These are phyloP conservation scores for Ceratocystis lukuohia DNA, from an alignment of 2,329 filamentous ascomycete species.

Conservation along the genomic window DNA sequence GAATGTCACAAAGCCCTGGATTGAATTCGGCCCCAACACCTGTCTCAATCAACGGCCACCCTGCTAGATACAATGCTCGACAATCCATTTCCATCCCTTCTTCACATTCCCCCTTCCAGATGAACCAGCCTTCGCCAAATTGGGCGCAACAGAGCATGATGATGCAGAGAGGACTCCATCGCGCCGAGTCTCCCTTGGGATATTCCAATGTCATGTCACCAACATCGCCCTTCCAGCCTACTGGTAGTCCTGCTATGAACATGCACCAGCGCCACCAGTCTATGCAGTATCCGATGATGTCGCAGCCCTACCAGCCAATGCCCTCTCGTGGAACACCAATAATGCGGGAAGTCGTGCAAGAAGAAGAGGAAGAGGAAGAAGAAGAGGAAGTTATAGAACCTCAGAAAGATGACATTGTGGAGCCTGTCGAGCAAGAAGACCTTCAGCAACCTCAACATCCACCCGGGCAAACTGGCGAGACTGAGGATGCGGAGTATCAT, in stretches of 20 bases:
- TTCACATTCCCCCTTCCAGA: conserved; percentile 53
- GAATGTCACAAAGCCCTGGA: conserved; percentile 49
- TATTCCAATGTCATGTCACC: conserved; percentile 48
- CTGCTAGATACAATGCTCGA: conserved; percentile 50
- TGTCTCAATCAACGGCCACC: conserved; percentile 49
- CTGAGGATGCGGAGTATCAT: conserved; percentile 72
- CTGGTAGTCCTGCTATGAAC: conserved; percentile 31
- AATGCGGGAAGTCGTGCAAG: conserved; percentile 48
- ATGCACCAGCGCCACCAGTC: conserved; percentile 46
- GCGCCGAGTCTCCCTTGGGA: conserved; percentile 52
- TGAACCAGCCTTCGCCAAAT: conserved; percentile 48
- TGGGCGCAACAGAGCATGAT: conserved; percentile 47
- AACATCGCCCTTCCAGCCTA: conserved; percentile 40
- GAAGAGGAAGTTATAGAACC: not conserved
- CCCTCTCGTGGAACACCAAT: conserved; percentile 44
- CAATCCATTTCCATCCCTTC: conserved; percentile 58
- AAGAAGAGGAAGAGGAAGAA: conserved; percentile 46
- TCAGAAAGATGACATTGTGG: not conserved
- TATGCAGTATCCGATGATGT: conserved; percentile 42
- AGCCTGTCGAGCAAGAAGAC: conserved; percentile 35
- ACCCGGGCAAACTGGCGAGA: conserved; percentile 52
- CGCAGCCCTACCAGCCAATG: conserved; percentile 39
- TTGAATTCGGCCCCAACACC: conserved; percentile 58
- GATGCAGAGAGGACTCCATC: conserved; percentile 39
- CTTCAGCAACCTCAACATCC: conserved; percentile 39